Evolutionary conservation across 2,329 filamentous ascomycete genomes (phyloP).

Genomic region (Trichoderma atrobrunneum): DNA sequence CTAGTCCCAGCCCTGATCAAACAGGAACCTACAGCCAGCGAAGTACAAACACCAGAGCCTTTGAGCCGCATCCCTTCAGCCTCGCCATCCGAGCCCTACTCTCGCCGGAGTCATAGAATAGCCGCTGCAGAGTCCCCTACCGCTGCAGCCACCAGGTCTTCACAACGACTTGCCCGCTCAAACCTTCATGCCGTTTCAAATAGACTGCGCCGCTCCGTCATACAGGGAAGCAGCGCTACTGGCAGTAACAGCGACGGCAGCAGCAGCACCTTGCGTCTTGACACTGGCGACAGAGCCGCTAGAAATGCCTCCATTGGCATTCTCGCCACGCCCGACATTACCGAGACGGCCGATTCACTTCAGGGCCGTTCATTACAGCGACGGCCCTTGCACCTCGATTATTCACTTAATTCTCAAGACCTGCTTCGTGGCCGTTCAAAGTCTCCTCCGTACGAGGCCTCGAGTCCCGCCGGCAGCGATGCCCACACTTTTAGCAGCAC

Average conservation of each 20-base stretch:
- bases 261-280: constrained; percentile 24
- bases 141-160: constrained; percentile 24
- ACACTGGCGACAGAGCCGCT: constrained; percentile 26
- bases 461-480: constrained; percentile 54
- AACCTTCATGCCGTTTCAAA: constrained; percentile 33
- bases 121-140: constrained; percentile 32
- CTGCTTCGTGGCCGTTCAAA: constrained; percentile 40
- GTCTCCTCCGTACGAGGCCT: constrained; percentile 41
- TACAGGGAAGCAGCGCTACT: constrained; percentile 25
- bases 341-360: constrained; percentile 39
- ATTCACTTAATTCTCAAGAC: constrained; percentile 45
- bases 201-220: constrained; percentile 36
- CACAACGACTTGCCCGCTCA: constrained; percentile 29
- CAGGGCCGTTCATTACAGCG: constrained; percentile 39
- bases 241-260: constrained; percentile 7
- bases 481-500: constrained; percentile 59
- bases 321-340: constrained; percentile 58
- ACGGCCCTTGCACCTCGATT: constrained; percentile 42
- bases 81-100: constrained; percentile 35
- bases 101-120: constrained; percentile 32
- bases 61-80: constrained; percentile 32
- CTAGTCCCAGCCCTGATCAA: constrained; percentile 29
- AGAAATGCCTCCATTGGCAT: constrained; percentile 32
- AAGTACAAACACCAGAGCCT: constrained; percentile 29
- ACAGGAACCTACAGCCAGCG: constrained; percentile 26